These are phyloP conservation scores for Penicillium herquei DNA, from an alignment of 495 filamentous ascomycete genomes.

Conservation along the genomic window DNA sequence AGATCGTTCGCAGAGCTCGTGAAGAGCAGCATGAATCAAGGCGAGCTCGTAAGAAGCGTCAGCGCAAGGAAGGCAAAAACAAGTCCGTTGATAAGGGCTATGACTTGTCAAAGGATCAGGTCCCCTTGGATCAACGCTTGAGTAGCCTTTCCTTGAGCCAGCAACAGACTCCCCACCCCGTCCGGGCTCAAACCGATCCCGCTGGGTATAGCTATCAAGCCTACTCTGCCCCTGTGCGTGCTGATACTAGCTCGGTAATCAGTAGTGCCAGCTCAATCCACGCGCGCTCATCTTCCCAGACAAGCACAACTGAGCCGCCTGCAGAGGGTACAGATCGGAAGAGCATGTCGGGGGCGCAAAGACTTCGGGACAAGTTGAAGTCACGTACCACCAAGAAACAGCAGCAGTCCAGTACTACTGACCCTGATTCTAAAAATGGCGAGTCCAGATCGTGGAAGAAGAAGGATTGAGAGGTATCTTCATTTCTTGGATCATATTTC, in stretches of 20 bases:
- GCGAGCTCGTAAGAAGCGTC: conserved; percentile 23
- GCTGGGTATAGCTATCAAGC: conserved; percentile 3
- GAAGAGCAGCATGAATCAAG: conserved; percentile 37
- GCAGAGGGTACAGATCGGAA: conserved; percentile 16
- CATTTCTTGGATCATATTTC: neutral
- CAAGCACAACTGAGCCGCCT: conserved; percentile 8
- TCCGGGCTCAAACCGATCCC: conserved; percentile 4
- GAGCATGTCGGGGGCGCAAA: conserved; percentile 6
- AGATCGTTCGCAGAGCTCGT: conserved; percentile 38
- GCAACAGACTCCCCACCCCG: neutral
- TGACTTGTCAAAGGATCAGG: neutral
- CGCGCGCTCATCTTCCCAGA: conserved; percentile 17
- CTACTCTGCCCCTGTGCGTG: conserved; percentile 6
- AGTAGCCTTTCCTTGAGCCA: conserved; percentile 19
- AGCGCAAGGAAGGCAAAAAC: conserved; percentile 19
- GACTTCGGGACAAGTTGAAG: conserved; percentile 24
- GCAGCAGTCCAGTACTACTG: neutral
- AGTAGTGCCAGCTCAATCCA: conserved; percentile 23
- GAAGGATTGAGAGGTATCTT: neutral
- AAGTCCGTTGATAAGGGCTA: conserved; percentile 1
- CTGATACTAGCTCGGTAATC: conserved; percentile 17
- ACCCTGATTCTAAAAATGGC: neutral
- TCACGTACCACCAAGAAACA: conserved; percentile 23
- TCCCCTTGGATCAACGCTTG: neutral
- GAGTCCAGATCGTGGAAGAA: conserved; percentile 3